Evolutionary conservation across 306 rosid genomes (phyloP), one percentile per base, ranked within the genome.

Genomic region (Adenanthera pavonina): DNA sequence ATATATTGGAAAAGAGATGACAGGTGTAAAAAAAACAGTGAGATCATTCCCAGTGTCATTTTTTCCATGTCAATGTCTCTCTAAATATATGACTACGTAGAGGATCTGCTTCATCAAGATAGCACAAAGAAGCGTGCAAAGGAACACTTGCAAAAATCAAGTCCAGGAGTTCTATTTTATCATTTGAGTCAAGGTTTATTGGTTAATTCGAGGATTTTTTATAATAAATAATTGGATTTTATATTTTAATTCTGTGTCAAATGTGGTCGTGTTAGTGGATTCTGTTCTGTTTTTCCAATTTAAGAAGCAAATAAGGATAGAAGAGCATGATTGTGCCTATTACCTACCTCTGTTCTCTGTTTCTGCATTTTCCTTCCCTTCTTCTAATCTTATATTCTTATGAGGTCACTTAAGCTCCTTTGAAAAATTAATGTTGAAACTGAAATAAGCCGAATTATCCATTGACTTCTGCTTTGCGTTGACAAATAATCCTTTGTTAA

Each of bases 401-500:
- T 34, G 35, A 44, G 74, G 74, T 53, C 77, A 66, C 69, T 20
- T 43, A 48, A 46, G 7, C 85, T 82, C 33, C 53, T 81, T 84
- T 65, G 57, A 74, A 87, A 80, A 81, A 36, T 10, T 44, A 54
- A 62, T 84, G 52, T 70, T 74, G 82, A 81, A 56, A 70, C 72
- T 78, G 88, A 78, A 78, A 56, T 57, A 20, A 5, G 72, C 82
- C 84, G 59, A 85, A 83, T 20, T 49, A 49, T 77, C 75, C 12
- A 48, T 56, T 74, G 85, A 85, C 89, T 62, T 64, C 49, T 74
- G 65, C 77, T 34, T 11, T 52, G 47, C 79, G n/a, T 85, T 54
- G 84, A 78, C 75, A 75, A 44, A 60, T 72, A 44, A 67, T 7
- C 43, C n/a, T 12, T 75, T 57, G 12, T 68, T 12, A 69, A 52